These are phyloP conservation scores for Pilasporangium apinafurcum DNA, from an alignment of 352 stramenopile species.

Conservation along the genomic window DNA sequence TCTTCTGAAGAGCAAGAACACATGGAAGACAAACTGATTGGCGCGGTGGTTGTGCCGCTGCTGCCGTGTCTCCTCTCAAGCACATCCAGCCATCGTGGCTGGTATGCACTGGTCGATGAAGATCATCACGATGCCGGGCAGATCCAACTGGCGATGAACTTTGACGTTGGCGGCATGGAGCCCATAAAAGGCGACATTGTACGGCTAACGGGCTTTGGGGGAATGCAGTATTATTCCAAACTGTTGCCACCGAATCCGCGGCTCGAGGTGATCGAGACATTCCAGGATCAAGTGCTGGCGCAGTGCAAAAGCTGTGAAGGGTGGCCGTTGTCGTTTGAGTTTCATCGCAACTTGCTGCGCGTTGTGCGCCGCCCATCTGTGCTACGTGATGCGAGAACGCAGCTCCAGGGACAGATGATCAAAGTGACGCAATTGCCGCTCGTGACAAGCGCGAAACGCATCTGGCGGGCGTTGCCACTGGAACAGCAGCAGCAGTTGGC, in stretches of 20 bases:
- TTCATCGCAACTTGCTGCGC: constrained; percentile 61
- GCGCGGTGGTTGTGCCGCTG: constrained; percentile 43
- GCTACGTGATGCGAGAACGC: constrained; percentile 36
- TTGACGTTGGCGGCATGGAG: constrained; percentile 40
- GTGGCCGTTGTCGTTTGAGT: constrained; percentile 54
- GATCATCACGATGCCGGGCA: constrained; percentile 45
- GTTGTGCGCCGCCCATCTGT: constrained; percentile 57
- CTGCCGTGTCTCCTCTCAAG: constrained; percentile 55
- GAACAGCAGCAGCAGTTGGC: constrained; percentile 29
- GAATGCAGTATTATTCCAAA: constrained; percentile 67
- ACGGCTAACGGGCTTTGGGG: constrained; percentile 49
- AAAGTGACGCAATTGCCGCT: constrained; percentile 38
- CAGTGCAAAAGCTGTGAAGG: constrained; percentile 53
- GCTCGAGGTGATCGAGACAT: constrained; percentile 53
- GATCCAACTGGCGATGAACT: constrained; percentile 52
- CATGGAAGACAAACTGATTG: constrained; percentile 47
- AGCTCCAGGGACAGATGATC: constrained; percentile 46
- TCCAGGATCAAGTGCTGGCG: constrained; percentile 57
- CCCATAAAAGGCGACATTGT: constrained; percentile 53
- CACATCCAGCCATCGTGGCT: constrained; percentile 43
- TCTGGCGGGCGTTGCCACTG: constrained; percentile 42
- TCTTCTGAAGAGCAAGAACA: constrained; percentile 1
- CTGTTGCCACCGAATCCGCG: constrained; percentile 32
- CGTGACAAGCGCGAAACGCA: constrained; percentile 21
- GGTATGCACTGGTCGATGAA: constrained; percentile 49